Evolutionary conservation across 495 filamentous ascomycete genomes (phyloP), one percentile per base, ranked within the genome.

Genomic region (Aspergillus indologenus): DNA sequence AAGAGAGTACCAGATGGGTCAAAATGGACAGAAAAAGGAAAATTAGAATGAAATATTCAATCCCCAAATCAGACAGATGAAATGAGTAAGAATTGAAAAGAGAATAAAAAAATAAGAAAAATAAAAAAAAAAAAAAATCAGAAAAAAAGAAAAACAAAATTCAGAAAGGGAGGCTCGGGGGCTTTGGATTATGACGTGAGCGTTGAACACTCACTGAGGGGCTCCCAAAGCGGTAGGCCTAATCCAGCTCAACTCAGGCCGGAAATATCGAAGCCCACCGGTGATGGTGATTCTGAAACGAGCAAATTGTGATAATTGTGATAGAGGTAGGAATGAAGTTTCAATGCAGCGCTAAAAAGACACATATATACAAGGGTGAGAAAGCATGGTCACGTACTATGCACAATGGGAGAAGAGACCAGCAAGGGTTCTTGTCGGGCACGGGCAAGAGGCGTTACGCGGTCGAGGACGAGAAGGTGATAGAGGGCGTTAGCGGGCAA

Each of bases 151-250:
- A 45, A 49, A 56, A 57, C 60, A 56, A 48, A n/a, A n/a, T n/a
- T n/a, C 56, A 61, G 58, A 46, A 60, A 52, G 42, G 58, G 68
- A 64, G 70, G 67, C 58, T 67, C 70, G 65, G 65, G 65, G 54
- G 49, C 54, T 63, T 59, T 57, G 26, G 59, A 61, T 61, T 71
- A 72, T 74, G 71, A 74, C 71, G 71, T 74, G 71, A 71, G 69
- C 65, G 52, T 56, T 48, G 21, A 20, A 58, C 46, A 40, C 12
- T 40, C 34, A 34, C 43, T 51, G 58, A 55, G 53, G 40, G 58
- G 26, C 49, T 54, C 31, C 20, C 26, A 23, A n/a, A 11, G 48
- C 21, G 44, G 53, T 49, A 49, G 47, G 14, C 48, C 22, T 23
- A 40, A 40, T 2, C 34, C 34, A 40, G 34, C 34, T 40, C 34